A percentile compares a stretch with the other conserved stretches of the same genome.
phyloP scores from a whole-genome alignment of 2,329 filamentous ascomycete species.

The Mycosphaerella arachidis region DNA sequence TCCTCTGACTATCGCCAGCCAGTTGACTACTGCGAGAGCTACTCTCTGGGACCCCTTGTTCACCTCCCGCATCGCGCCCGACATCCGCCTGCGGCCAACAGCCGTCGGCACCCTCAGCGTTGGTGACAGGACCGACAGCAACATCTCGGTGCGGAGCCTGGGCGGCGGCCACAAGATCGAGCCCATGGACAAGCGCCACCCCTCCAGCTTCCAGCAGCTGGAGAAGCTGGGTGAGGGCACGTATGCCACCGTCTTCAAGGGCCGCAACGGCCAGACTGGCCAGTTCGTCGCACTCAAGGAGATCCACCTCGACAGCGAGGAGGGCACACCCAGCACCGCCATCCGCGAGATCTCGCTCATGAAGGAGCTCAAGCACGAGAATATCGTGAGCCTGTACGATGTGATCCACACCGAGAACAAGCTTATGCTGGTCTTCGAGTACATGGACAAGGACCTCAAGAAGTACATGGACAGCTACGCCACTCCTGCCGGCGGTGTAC shows the following conservation, averaged over 20 bases:
- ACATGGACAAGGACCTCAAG: constrained; percentile 97
- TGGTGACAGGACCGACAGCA: constrained; percentile 47
- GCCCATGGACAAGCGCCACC: constrained; percentile 86
- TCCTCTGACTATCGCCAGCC: constrained; percentile 18
- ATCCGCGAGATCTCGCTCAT: constrained; percentile 98
- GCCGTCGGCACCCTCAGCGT: constrained; percentile 47
- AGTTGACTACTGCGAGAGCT: constrained; percentile 46
- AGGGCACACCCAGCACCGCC: constrained; percentile 93
- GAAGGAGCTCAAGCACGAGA: constrained; percentile 99
- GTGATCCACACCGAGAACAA: constrained; percentile 99
- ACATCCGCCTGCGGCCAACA: constrained; percentile 43
- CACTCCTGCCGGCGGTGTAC: constrained; percentile 65
- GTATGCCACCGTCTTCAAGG: constrained; percentile 98
- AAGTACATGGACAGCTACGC: constrained; percentile 79
- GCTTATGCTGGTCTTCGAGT: constrained; percentile 98
- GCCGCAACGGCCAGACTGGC: constrained; percentile 92
- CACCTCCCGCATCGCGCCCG: constrained; percentile 42
- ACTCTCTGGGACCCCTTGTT: constrained; percentile 49
- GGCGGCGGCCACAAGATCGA: constrained; percentile 40
- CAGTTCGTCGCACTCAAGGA: constrained; percentile 96
- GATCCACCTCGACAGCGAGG: constrained; percentile 97
- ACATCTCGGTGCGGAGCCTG: constrained; percentile 47
- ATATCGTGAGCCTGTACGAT: constrained; percentile 95
- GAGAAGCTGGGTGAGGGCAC: constrained; percentile 98
- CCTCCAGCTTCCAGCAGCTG: constrained; percentile 97